phyloP scores from a whole-genome alignment of 2,329 filamentous ascomycete species.

The Stromatinia cepivora region DNA sequence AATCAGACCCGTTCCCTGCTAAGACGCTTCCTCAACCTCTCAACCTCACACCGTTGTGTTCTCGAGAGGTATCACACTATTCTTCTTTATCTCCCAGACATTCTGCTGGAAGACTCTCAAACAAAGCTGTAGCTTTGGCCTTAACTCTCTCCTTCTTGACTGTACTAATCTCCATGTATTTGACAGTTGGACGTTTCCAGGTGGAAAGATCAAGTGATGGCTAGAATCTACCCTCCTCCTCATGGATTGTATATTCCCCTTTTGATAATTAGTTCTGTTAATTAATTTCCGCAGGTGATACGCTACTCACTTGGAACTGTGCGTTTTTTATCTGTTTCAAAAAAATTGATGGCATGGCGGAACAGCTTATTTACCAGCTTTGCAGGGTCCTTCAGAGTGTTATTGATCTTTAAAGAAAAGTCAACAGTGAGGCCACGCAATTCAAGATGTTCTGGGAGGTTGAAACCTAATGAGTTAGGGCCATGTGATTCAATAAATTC shows the following conservation, averaged over 20 bases:
- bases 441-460: too few relatives aligned
- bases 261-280: neutral
- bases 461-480: too few relatives aligned
- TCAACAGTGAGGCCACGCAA: too few relatives aligned
- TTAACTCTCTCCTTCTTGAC: neutral
- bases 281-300: too few relatives aligned
- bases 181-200: neutral
- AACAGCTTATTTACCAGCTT: too few relatives aligned
- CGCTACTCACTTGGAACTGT: too few relatives aligned
- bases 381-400: too few relatives aligned
- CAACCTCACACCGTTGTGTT: neutral
- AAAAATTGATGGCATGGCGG: too few relatives aligned
- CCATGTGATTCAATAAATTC: too few relatives aligned
- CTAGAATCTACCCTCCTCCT: too few relatives aligned
- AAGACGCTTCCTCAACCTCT: neutral
- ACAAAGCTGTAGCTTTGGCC: neutral
- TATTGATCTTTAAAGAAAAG: too few relatives aligned
- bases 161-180: neutral
- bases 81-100: neutral
- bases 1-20: neutral
- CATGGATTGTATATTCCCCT: neutral
- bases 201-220: neutral
- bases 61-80: neutral
- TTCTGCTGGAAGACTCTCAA: neutral
- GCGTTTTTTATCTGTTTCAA: too few relatives aligned